Evolutionary conservation across 139 green algal genomes (phyloP).

Genomic region (Picochlorum sp.): DNA sequence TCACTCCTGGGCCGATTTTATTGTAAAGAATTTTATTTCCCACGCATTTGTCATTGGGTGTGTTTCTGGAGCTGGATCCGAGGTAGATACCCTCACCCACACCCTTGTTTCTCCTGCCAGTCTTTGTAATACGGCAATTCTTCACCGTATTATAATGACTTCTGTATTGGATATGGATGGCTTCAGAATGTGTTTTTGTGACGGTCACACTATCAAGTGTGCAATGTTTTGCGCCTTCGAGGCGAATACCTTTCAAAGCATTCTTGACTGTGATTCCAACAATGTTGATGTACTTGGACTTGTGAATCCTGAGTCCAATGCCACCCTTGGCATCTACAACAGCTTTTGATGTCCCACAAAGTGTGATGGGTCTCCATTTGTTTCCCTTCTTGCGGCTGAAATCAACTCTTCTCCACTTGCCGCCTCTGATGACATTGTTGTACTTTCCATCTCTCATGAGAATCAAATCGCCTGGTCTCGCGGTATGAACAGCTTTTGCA

Average conservation of each 20-base stretch:
- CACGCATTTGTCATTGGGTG: background rate
- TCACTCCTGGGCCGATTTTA: conserved; percentile 9
- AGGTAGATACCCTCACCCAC: conserved; percentile 9
- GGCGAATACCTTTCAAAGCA: conserved; percentile 7
- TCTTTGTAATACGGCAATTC: conserved; percentile 1
- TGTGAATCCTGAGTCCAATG: background rate
- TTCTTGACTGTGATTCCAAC: conserved; percentile 10
- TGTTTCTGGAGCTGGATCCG: conserved; percentile 2
- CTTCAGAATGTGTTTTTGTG: background rate
- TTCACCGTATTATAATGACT: conserved; percentile 8
- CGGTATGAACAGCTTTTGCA: background rate
- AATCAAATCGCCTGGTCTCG: conserved; percentile 1
- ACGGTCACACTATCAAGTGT: background rate
- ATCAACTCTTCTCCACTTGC: background rate
- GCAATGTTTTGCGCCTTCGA: background rate
- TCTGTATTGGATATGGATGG: conserved; percentile 1
- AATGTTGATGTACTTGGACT: conserved; percentile 11
- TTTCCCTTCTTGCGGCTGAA: conserved; percentile 8
- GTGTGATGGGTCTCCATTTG: conserved; percentile 4
- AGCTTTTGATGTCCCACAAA: conserved; percentile 4
- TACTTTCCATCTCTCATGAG: conserved; percentile 2
- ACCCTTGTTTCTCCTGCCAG: conserved; percentile 1
- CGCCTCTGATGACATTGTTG: conserved; percentile 1
- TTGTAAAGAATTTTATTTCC: conserved; percentile 13
- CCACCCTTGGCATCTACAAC: background rate